Evolutionary conservation across 306 rosid species (phyloP), one percentile per base, ranked within the genome.

Genomic region (Sophora flavescens): DNA sequence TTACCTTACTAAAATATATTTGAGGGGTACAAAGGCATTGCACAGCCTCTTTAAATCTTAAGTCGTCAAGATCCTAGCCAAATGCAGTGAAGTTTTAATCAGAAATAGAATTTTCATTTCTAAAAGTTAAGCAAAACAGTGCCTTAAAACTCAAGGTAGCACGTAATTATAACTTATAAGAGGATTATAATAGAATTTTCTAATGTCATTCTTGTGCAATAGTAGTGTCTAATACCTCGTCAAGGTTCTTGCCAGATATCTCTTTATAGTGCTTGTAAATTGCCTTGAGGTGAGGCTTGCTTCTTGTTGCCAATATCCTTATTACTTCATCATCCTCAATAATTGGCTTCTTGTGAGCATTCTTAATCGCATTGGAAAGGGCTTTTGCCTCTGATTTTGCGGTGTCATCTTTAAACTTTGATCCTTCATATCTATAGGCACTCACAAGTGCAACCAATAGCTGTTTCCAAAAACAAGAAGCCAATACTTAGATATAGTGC

Each of bases 391-490:
- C 97, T 39, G 86, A 84, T 72, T 90, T 88, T 41, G 96, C 99
- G 30, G 28, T 42, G 11, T 87, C 91, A 6, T 87, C 89, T 12
- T 83, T 88, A 10, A 89, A 80, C 80, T 83, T 90, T 70, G 86
- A 0, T 47, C 99, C 99, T 82, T 95, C 99, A n/a, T 95, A 95
- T 77, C 99, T 88, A 67, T 95, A 95, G 33, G 97, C 93, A 71
- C 99, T 92, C 82, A 86, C 81, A 33, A 95, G 87, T 10, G 97
- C 93, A 74, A 92, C 89, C 88, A 95, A 84, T 8, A 95, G 91
- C 99, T 95, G 86, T 66, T 71, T 69, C 47, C 61, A 76, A 70
- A 30, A 74, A 42, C 33, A 68, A 59, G n/a, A n/a, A n/a, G n/a
- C n/a, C n/a, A n/a, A n/a, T n/a, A 28, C 35, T 71, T 65, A 57